These are phyloP conservation scores for Russula dissimulans DNA, from an alignment of 768 basidiomycete species.

Conservation along the genomic window DNA sequence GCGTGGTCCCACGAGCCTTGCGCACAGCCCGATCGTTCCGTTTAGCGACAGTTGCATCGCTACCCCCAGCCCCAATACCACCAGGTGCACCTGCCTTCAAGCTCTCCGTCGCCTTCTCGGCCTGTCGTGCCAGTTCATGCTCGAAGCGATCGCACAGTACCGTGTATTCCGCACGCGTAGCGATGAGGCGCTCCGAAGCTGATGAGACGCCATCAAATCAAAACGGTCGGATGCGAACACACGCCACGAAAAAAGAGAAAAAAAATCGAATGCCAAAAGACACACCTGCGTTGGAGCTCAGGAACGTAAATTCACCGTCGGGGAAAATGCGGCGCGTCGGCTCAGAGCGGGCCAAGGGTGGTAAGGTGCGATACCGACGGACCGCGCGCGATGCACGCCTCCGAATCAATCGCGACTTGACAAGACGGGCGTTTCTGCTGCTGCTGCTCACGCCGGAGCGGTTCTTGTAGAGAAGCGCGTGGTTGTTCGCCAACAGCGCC, in stretches of 20 bases:
- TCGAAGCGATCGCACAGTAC: slow-evolving; percentile 61
- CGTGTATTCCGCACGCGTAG: slow-evolving; percentile 61
- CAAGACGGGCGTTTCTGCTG: not conserved
- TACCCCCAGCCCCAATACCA: slow-evolving; percentile 23
- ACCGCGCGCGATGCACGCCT: slow-evolving; percentile 44
- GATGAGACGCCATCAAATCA: slow-evolving; percentile 20
- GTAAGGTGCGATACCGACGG: slow-evolving; percentile 31
- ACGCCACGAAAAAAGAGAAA: slow-evolving; percentile 19
- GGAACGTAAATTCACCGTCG: slow-evolving; percentile 47
- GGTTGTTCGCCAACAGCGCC: slow-evolving; percentile 47
- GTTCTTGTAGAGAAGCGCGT: slow-evolving; percentile 22
- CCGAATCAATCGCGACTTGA: slow-evolving; percentile 39
- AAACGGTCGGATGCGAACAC: slow-evolving; percentile 18
- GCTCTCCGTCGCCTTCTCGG: slow-evolving; percentile 42
- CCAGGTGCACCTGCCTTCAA: slow-evolving; percentile 41
- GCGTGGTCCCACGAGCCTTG: slow-evolving; percentile 22
- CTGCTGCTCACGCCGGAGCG: not conserved
- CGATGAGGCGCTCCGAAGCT: slow-evolving; percentile 67
- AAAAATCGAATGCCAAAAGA: slow-evolving; percentile 25
- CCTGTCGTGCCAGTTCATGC: slow-evolving; percentile 62
- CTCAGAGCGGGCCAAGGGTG: slow-evolving; percentile 32
- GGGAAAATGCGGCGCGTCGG: slow-evolving; percentile 34
- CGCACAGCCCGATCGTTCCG: slow-evolving; percentile 8
- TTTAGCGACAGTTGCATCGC: slow-evolving; percentile 22
- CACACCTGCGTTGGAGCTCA: slow-evolving; percentile 64